These are phyloP conservation scores for Leccinum olivaceopallidum DNA, from an alignment of 768 basidiomycete species.

Conservation along the genomic window DNA sequence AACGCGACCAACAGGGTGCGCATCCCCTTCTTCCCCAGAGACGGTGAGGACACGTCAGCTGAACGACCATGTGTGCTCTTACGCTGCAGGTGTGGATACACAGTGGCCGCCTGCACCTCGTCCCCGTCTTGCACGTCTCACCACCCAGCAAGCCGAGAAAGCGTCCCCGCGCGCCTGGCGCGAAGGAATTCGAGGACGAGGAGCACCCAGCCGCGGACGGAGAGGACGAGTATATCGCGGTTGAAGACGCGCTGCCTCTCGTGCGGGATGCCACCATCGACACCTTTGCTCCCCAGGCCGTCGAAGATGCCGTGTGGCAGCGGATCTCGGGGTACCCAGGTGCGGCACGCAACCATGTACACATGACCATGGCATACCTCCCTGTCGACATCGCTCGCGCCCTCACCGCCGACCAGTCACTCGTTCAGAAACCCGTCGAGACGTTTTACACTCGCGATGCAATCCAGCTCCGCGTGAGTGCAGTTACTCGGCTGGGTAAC, in stretches of 20 bases:
- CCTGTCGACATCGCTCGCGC: constrained; percentile 80
- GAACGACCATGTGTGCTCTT: constrained; percentile 30
- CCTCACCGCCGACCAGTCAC: constrained; percentile 56
- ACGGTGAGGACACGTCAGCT: constrained; percentile 35
- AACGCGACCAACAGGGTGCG: constrained; percentile 93
- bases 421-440: constrained; percentile 87
- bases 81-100: constrained; percentile 87
- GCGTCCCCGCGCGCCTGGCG: constrained; percentile 45
- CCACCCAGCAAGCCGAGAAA: constrained; percentile 54
- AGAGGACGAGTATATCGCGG: constrained; percentile 52
- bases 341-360: constrained; percentile 64
- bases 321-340: constrained; percentile 79
- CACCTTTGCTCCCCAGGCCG: constrained; percentile 58
- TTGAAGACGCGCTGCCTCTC: constrained; percentile 62
- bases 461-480: constrained; percentile 77
- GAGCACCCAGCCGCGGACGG: constrained; percentile 39
- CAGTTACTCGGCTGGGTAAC: background rate
- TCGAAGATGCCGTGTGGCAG: constrained; percentile 70
- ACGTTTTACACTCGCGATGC: constrained; percentile 96
- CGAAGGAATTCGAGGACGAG: constrained; percentile 53
- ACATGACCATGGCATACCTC: constrained; percentile 75
- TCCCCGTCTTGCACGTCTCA: constrained; percentile 79
- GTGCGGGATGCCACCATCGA: constrained; percentile 53
- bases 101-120: constrained; percentile 77
- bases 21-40: constrained; percentile 27